Percentiles rank a stretch among this genome's conserved stretches.
These are phyloP conservation scores for Pseudotsuga menziesii DNA, from an alignment of 75 land plant genomes.

Conservation along the genomic window DNA sequence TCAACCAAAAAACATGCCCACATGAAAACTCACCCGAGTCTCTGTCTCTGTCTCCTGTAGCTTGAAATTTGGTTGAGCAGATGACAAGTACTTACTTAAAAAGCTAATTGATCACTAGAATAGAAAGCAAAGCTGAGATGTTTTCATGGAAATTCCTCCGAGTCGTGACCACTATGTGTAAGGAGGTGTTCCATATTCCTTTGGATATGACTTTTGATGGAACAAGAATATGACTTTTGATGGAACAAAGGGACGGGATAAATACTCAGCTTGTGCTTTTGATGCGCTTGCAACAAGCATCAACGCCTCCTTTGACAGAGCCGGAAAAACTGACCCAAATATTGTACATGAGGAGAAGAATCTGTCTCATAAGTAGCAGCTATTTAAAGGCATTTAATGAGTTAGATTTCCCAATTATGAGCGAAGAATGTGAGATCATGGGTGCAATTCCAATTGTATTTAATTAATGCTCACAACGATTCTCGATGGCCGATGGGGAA, in stretches of 20 bases:
- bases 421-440: no score
- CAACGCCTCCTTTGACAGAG: background rate
- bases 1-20: no score
- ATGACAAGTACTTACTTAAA: background rate
- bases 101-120: background rate
- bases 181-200: background rate
- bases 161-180: background rate
- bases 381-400: no score
- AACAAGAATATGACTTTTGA: background rate
- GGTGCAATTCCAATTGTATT: no score
- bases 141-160: background rate
- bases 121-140: background rate
- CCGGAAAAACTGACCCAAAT: background rate
- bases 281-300: no score
- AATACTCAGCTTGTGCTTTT: no score
- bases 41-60: background rate
- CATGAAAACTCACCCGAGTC: background rate
- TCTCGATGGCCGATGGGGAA: no score
- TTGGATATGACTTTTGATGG: background rate
- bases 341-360: no score
- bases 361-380: no score
- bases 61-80: background rate
- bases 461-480: no score
- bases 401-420: no score
- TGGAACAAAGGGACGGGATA: background rate